Base-by-base conservation (phyloP, 805 yeast species). In the Lipomyces kockii region DNA sequence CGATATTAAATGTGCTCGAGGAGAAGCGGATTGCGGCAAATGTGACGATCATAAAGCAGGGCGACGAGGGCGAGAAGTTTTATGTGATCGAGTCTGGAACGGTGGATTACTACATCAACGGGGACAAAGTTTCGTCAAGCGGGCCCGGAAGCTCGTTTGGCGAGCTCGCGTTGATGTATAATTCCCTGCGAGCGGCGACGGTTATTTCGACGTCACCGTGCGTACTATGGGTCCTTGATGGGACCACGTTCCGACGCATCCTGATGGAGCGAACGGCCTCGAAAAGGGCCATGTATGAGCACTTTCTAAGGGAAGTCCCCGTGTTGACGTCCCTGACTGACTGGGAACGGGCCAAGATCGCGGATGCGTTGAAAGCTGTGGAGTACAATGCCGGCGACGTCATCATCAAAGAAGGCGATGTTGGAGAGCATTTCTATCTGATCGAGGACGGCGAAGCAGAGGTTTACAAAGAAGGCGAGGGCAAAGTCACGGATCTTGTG, bases 101-200 rank as follows among this genome's bases (percentile, higher is more conserved):
- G 1, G 97, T 95, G 65, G 94, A 91, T 70, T 93, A 87, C 75
- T 84, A 83, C 73, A 93, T 90, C 39, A 86, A 91, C 77, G 89
- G 87, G 62, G 77, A 84, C 56, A 85, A 87, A 74, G 94, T 92
- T 51, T 88, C 86, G 76, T 82, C 89, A 0, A 84, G 91, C n/a
- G 89, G 91, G 9, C 87, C 91, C 52, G 98, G 98, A 6, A 86
- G 97, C 3, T 88, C 94, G 57, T 95, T 95, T 79, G 99, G 99
- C 76, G 99, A 95, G 79, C 84, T 95, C 75, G 99, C 99, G 2
- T 84, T 95, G 74, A 92, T 95, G 97, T 94, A 95, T 82, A 94
- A 95, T 78, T 88, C 97, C 22, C 98, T 98, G 69, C 88, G 99
- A 80, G 98, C 98, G 7, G 98, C 98, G 9, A 92, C 98, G 0